These are phyloP conservation scores for Hippophae tibetana DNA, from an alignment of 306 rosid genomes.

Conservation along the genomic window DNA sequence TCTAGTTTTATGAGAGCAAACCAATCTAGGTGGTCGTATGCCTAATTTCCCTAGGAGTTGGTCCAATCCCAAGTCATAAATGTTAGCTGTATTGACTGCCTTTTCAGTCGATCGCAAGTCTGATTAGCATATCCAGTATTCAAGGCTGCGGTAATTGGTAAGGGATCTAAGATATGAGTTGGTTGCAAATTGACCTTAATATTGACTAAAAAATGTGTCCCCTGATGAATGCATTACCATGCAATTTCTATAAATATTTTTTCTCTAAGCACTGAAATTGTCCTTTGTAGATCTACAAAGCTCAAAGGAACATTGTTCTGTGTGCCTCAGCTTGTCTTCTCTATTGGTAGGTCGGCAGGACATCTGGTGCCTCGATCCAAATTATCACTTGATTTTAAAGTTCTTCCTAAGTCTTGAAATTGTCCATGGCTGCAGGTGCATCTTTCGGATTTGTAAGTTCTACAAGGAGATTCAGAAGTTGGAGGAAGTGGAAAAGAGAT, in stretches of 20 bases:
- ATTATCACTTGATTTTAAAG: not conserved
- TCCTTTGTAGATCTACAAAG: constrained; percentile 66
- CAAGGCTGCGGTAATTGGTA: too few relatives aligned
- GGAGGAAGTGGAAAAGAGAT: constrained; percentile 89
- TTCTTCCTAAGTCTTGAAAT: constrained; percentile 3
- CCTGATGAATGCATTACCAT: not conserved
- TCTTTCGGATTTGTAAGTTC: constrained; percentile 60
- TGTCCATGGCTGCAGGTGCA: constrained; percentile 43
- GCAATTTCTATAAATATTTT: not conserved
- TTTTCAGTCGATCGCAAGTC: too few relatives aligned
- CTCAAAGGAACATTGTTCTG: constrained; percentile 85
- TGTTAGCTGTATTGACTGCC: too few relatives aligned
- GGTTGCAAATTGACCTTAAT: too few relatives aligned
- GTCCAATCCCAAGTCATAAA: too few relatives aligned
- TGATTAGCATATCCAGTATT: too few relatives aligned
- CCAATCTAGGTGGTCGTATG: too few relatives aligned
- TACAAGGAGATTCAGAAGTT: constrained; percentile 60
- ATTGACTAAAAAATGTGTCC: not conserved
- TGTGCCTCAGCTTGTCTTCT: constrained; percentile 67
- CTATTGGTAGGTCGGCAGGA: constrained; percentile 52
- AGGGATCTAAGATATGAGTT: too few relatives aligned
- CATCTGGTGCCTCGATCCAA: constrained; percentile 8
- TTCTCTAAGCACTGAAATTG: constrained; percentile 14
- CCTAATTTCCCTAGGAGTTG: too few relatives aligned
- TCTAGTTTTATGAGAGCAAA: too few relatives aligned